Conservation (phyloP, 257 asterid genomes). For the Mitragyna speciosa region DNA sequence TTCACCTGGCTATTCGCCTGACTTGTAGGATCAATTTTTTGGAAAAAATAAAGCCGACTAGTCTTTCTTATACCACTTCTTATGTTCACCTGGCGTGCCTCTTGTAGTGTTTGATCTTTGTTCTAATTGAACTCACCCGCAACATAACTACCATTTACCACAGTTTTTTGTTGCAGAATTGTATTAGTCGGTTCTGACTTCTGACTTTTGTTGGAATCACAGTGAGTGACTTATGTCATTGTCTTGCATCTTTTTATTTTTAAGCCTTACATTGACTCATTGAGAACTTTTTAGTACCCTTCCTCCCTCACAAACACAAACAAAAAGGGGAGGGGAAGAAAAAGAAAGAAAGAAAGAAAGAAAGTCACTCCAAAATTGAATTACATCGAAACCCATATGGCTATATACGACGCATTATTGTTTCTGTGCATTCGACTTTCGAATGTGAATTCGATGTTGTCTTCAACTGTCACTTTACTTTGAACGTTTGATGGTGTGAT, state of each 20-base stretch:
- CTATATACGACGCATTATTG: not conserved
- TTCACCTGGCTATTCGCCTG: not conserved
- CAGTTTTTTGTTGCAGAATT: not conserved
- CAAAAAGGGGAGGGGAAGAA: too few relatives aligned
- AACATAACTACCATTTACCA: not conserved
- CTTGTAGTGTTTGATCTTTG: not conserved
- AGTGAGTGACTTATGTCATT: constrained; percentile 33
- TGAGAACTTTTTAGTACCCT: not conserved
- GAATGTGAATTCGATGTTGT: constrained; percentile 15
- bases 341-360: too few relatives aligned
- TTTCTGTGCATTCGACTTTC: constrained; percentile 24
- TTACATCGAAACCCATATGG: not conserved
- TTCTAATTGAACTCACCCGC: not conserved
- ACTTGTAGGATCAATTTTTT: not conserved
- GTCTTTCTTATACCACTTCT: not conserved
- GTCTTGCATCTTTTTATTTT: not conserved
- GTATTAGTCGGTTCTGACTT: not conserved
- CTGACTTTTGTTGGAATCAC: constrained; percentile 34
- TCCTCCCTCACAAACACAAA: not conserved
- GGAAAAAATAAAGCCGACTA: not conserved
- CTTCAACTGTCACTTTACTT: constrained; percentile 1
- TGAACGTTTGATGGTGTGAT: constrained; percentile 13
- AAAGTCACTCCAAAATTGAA: not conserved
- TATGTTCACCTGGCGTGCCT: too few relatives aligned
- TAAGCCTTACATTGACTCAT: not conserved